A percentile compares a stretch with the other conserved stretches of the same genome.
Evolutionary conservation across 257 asterid genomes (phyloP).

Genomic region (Ligustrum vulgare): DNA sequence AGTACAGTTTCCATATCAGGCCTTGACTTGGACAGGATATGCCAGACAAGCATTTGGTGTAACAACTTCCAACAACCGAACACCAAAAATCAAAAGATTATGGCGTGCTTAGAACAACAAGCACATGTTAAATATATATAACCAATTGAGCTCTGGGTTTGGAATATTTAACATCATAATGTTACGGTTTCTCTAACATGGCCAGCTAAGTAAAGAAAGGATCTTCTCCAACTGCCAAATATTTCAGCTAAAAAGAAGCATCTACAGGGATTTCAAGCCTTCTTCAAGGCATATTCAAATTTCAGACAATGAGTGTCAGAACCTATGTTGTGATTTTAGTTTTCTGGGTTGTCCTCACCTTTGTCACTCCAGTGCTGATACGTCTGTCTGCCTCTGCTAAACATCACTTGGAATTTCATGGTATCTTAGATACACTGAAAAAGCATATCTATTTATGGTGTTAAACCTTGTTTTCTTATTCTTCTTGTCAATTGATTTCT

Average conservation of each 20-base stretch:
- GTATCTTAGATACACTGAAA: conserved; percentile 30
- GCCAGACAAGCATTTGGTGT: conserved; percentile 46
- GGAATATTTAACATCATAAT: conserved; percentile 20
- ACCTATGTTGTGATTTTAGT: conserved; percentile 52
- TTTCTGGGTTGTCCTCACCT: conserved; percentile 74
- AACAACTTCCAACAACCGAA: conserved; percentile 68
- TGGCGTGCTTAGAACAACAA: conserved; percentile 31
- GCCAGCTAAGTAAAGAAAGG: conserved; percentile 56
- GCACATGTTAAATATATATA: not conserved
- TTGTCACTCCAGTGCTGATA: conserved; percentile 67
- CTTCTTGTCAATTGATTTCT: not conserved
- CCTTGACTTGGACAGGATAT: conserved; percentile 28
- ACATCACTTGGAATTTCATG: conserved; percentile 29
- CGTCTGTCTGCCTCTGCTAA: conserved; percentile 69
- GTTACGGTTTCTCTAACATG: conserved; percentile 37
- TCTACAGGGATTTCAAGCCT: conserved; percentile 19
- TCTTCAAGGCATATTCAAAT: conserved; percentile 16
- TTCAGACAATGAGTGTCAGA: conserved; percentile 64
- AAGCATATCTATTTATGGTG: not conserved
- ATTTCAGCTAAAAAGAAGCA: conserved; percentile 21
- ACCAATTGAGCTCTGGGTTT: conserved; percentile 19
- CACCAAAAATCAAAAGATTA: conserved; percentile 21
- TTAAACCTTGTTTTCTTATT: not conserved
- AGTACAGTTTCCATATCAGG: not conserved
- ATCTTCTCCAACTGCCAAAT: conserved; percentile 31